Evolutionary conservation across 257 asterid species (phyloP), one percentile per base, ranked within the genome.

Genomic region (Nicotiana noctiflora): DNA sequence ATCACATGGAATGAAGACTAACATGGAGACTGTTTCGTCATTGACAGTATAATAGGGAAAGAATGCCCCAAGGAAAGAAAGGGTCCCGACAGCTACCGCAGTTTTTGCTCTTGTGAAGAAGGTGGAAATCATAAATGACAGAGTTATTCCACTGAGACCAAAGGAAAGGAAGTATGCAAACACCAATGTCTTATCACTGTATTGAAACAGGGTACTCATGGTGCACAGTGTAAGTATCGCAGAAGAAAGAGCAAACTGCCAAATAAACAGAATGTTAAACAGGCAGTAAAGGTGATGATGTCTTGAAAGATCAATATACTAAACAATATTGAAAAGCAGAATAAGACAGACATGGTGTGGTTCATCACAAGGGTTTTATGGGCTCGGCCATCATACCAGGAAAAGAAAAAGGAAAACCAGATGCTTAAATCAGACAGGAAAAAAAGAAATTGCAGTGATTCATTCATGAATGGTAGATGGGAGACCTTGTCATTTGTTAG

Each of bases 31-130:
- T 61, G 91, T 83, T 87, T 92, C 95, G 5, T 95, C 97, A 8
- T 90, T 86, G 70, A 95, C 98, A 53, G 98, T 86, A 84, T 95
- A 95, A 85, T 93, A 95, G 37, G 99, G 98, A 86, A 93, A 92
- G 86, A 95, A 95, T 66, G 98, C 97, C 79, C 95, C 99, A 32
- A 95, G 94, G 85, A 95, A 95, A 81, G 96, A 88, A 86, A 95
- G 96, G 3, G 98, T 95, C 84, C 99, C 99, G 79, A 95, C 99
- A 67, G 98, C 98, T 82, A 93, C 92, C 10, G 99, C 99, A 80
- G 99, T 95, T 90, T 93, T 95, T 81, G 99, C 97, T 86, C 99
- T 97, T 23, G 91, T 88, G 92, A 95, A 95, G 93, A 91, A 95
- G 52, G 95, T 91, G 21, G 99, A 91, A 84, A 95, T 93, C 87